Evolutionary conservation across 2,329 filamentous ascomycete genomes (phyloP).

Genomic region (Elsinoe australis): DNA sequence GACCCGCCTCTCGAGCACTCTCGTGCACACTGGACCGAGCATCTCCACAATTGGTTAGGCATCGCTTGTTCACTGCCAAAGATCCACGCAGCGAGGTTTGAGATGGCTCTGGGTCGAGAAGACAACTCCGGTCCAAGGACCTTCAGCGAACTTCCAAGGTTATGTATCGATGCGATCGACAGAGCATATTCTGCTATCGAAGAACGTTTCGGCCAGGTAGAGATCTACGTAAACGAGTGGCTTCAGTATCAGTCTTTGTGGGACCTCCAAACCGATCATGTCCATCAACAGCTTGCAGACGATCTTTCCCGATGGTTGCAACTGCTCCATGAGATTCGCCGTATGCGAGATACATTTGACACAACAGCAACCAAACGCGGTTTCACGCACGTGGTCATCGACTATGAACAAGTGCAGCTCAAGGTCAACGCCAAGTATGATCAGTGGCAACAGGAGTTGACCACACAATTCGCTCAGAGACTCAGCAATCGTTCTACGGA

Average conservation of each 20-base stretch:
- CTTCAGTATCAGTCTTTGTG: conserved; percentile 96
- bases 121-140: conserved; percentile 55
- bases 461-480: conserved; percentile 83
- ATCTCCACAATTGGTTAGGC: conserved; percentile 88
- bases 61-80: conserved; percentile 87
- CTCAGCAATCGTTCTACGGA: conserved; percentile 87
- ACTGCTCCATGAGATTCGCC: conserved; percentile 91
- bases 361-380: conserved; percentile 88
- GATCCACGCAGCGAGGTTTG: conserved; percentile 90
- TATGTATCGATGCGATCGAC: conserved; percentile 71
- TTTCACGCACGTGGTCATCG: conserved; percentile 90
- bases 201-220: conserved; percentile 69
- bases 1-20: conserved; percentile 90
- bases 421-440: conserved; percentile 99
- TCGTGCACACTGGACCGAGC: conserved; percentile 84
- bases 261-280: conserved; percentile 93
- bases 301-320: conserved; percentile 90
- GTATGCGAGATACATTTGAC: conserved; percentile 92
- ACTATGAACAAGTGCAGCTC: conserved; percentile 97
- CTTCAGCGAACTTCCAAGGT: conserved; percentile 76
- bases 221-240: conserved; percentile 92
- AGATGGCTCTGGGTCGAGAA: conserved; percentile 65
- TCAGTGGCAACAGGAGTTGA: conserved; percentile 97
- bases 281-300: conserved; percentile 86
- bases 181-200: conserved; percentile 79